phyloP scores from a whole-genome alignment of 2,329 filamentous ascomycete genomes.

The Hypoxylon rubiginosum region DNA sequence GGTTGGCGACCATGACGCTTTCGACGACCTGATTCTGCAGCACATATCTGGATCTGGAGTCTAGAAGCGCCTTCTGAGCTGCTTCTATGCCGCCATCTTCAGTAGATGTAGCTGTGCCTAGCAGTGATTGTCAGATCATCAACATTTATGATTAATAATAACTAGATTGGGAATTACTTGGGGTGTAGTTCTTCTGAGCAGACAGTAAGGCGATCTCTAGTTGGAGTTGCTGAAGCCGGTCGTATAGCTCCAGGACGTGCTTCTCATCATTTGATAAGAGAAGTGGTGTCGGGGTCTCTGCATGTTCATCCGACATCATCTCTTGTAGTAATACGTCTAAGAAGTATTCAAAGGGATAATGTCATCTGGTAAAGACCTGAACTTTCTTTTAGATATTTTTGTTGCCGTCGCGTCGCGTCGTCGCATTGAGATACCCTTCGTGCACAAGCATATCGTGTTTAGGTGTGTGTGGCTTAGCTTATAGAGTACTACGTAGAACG shows the following conservation, averaged over 20 bases:
- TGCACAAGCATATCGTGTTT: not conserved
- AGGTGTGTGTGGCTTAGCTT: not conserved
- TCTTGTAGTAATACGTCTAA: not conserved
- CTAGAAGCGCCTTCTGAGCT: slow-evolving; percentile 75
- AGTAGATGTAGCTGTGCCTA: slow-evolving; percentile 59
- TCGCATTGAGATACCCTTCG: too few relatives aligned
- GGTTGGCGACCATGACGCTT: slow-evolving; percentile 78
- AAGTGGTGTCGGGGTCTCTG: slow-evolving; percentile 56
- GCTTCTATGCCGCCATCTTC: slow-evolving; percentile 57
- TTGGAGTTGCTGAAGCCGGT: slow-evolving; percentile 77
- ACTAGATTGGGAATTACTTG: slow-evolving; percentile 41
- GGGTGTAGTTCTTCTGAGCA: slow-evolving; percentile 58
- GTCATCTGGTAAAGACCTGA: not conserved
- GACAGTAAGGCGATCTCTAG: slow-evolving; percentile 78
- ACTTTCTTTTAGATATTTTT: not conserved
- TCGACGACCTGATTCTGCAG: slow-evolving; percentile 78
- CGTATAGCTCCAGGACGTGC: slow-evolving; percentile 76
- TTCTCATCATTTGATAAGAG: slow-evolving; percentile 76
- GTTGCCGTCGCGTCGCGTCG: not conserved
- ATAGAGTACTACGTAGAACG: not conserved
- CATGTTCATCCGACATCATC: slow-evolving; percentile 47
- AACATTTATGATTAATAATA: not conserved
- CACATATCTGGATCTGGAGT: slow-evolving; percentile 77
- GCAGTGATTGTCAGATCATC: slow-evolving; percentile 32
- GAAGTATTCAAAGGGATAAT: not conserved